Evolutionary conservation across 2,329 filamentous ascomycete species (phyloP).

Genomic region (Scedosporium apiospermum): DNA sequence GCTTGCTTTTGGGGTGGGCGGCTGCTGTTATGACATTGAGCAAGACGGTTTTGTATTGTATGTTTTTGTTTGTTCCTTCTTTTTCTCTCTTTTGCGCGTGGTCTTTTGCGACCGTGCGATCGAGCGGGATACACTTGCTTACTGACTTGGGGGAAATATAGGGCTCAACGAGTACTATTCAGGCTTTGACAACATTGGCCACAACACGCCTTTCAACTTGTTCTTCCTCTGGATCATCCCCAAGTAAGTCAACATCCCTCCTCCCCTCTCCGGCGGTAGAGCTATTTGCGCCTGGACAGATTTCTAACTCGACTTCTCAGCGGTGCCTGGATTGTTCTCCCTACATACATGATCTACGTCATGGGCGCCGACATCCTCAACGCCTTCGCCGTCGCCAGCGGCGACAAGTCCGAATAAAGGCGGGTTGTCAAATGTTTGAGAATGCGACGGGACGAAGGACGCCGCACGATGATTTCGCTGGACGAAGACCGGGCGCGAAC

Average conservation of each 20-base stretch:
- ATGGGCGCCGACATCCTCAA: conserved; percentile 40
- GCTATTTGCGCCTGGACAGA: no score
- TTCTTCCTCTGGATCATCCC: conserved; percentile 48
- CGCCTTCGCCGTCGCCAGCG: conserved; percentile 30
- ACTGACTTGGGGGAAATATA: conserved; percentile 14
- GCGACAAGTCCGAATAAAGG: conserved; percentile 29
- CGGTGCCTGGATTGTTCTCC: conserved; percentile 44
- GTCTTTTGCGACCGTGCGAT: neutral
- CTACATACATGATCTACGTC: conserved; percentile 40
- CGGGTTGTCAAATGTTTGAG: neutral
- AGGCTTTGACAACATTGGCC: conserved; percentile 46
- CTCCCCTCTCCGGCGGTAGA: neutral
- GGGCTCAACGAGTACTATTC: conserved; percentile 49
- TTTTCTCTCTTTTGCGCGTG: neutral
- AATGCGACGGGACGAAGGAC: neutral
- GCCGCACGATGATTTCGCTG: neutral
- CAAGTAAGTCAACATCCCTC: conserved; percentile 33
- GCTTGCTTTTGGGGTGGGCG: conserved; percentile 39
- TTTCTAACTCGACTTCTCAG: conserved; percentile 20
- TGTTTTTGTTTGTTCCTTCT: conserved; percentile 17
- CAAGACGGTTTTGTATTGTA: conserved; percentile 54
- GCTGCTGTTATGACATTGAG: conserved; percentile 50
- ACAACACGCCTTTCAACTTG: conserved; percentile 36
- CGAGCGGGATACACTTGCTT: neutral
- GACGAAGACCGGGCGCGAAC: neutral